Percentiles rank a stretch among this genome's conserved stretches.
Evolutionary conservation across 768 basidiomycete species (phyloP).

Genomic region (Termitomyces sp.): DNA sequence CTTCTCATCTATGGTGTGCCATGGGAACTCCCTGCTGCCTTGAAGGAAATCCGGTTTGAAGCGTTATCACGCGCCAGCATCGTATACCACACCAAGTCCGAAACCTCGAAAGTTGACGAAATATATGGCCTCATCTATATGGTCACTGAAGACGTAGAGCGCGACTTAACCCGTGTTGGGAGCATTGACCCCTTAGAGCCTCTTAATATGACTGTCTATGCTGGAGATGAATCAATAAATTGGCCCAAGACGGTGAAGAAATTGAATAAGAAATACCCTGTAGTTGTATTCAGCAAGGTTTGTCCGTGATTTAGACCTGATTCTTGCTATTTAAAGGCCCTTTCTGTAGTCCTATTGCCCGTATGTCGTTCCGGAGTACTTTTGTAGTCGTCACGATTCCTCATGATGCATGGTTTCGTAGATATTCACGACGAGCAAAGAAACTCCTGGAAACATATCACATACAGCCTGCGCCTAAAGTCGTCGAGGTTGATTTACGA

Average conservation of each 20-base stretch:
- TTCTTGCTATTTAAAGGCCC: not conserved
- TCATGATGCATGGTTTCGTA: conserved; percentile 22
- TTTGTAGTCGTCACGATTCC: not conserved
- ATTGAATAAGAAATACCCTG: conserved; percentile 51
- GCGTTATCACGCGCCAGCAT: conserved; percentile 38
- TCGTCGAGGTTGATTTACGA: conserved; percentile 76
- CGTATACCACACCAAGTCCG: conserved; percentile 29
- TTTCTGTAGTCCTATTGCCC: conserved; percentile 63
- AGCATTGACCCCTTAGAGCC: conserved; percentile 45
- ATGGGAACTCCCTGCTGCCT: conserved; percentile 37
- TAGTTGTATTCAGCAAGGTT: conserved; percentile 84
- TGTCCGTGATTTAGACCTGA: not conserved
- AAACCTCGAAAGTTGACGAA: conserved; percentile 43
- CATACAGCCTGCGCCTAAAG: conserved; percentile 58
- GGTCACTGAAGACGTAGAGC: conserved; percentile 45
- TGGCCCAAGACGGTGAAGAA: conserved; percentile 41
- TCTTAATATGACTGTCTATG: conserved; percentile 53
- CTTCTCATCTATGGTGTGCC: conserved; percentile 41
- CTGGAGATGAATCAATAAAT: conserved; percentile 39
- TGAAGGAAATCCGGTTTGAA: conserved; percentile 30
- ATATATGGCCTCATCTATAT: conserved; percentile 72
- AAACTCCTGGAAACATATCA: conserved; percentile 58
- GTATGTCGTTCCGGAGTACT: conserved; percentile 31
- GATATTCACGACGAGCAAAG: conserved; percentile 61
- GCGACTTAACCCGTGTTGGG: conserved; percentile 35